Evolutionary conservation across 257 asterid genomes (phyloP), one percentile per base, ranked within the genome.

Genomic region (Plectranthus barbatus): DNA sequence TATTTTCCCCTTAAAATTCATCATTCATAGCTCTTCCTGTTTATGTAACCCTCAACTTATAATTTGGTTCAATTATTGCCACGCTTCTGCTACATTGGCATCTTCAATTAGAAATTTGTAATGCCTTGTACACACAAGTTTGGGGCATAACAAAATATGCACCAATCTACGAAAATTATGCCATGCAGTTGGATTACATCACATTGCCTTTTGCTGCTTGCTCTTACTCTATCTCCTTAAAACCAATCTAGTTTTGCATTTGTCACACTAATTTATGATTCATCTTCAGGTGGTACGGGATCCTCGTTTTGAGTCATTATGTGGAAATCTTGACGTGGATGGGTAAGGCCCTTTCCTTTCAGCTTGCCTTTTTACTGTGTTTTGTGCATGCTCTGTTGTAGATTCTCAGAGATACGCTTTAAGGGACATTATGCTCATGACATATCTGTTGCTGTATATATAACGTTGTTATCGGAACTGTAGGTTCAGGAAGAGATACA

Each of bases 231-330:
- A 19, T 18, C 59, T 21, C 62, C 3, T 13, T 7, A 17, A 52
- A 29, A 29, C 17, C 11, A 37, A 26, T 57, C 24, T 20, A 57
- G 13, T 40, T 29, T 10, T 18, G 46, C 29, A 56, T 37, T 55
- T 11, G 15, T 13, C 50, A 53, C 57, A 7, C 60, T 68, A 5
- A 23, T 66, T 19, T 33, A 40, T 39, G 3, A 41, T 21, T 67
- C 65, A 9, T 78, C 20, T 63, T 71, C 69, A 91, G 96, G 86
- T 84, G 47, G 85, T 72, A 11, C 82, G 96, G 49, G 99, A 87
- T 64, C 99, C 99, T 81, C 96, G 99, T 15, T 93, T 93, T 81
- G 99, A 90, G 69, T 71, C 96, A 26, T 76, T 93, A 64, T 83
- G 87, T 46, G 97, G 95, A 31, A 57, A 60, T 0, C 81, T 90